These are phyloP conservation scores for Daldinia decipiens DNA, from an alignment of 495 filamentous ascomycete species.

Conservation along the genomic window DNA sequence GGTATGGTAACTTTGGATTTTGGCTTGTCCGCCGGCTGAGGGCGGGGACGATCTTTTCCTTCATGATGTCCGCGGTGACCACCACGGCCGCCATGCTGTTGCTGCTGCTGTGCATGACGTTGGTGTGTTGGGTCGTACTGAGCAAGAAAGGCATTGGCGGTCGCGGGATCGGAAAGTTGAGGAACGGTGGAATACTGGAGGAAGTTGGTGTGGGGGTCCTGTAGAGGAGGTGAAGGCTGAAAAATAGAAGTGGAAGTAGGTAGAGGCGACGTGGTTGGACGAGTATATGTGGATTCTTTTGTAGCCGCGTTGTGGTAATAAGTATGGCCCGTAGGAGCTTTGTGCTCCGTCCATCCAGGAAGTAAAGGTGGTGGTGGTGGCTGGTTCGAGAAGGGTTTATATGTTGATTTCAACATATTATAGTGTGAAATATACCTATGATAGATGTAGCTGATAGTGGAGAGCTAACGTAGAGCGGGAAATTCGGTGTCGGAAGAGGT, in stretches of 20 bases:
- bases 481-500: background rate
- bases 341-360: conserved; percentile 91
- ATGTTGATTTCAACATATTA: conserved; percentile 71
- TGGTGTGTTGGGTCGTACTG: conserved; percentile 53
- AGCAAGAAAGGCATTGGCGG: conserved; percentile 60
- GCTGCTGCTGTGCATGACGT: conserved; percentile 39
- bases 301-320: conserved; percentile 92
- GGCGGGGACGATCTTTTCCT: conserved; percentile 61
- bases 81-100: conserved; percentile 49
- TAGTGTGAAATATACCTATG: background rate
- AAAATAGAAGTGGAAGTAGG: conserved; percentile 44
- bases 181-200: conserved; percentile 59
- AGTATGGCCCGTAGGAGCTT: conserved; percentile 84
- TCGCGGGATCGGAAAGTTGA: conserved; percentile 56
- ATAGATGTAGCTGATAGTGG: background rate
- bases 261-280: conserved; percentile 61
- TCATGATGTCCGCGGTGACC: conserved; percentile 52
- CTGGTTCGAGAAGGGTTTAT: conserved; percentile 59
- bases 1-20: conserved; percentile 82
- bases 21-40: conserved; percentile 79
- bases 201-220: conserved; percentile 54
- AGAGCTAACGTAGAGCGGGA: background rate
- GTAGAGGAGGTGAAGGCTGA: conserved; percentile 31
- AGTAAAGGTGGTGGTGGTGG: conserved; percentile 71
- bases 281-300: conserved; percentile 86